Evolutionary conservation across 2,329 filamentous ascomycete species (phyloP).

Genomic region (Fusarium coicis): DNA sequence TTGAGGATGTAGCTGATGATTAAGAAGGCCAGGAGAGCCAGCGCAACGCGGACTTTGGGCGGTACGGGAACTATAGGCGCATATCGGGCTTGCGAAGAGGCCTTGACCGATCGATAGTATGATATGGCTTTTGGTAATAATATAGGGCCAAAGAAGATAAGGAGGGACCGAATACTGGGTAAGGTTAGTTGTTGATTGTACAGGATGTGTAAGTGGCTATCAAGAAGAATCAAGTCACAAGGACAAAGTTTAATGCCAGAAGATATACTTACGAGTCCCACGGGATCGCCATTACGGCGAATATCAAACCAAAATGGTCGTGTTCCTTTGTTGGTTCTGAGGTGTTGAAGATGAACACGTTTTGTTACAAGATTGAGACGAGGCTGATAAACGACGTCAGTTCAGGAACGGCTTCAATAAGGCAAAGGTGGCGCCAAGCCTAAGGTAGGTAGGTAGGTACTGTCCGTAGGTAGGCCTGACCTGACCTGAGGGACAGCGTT

Average conservation of each 20-base stretch:
- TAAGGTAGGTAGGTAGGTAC: no score
- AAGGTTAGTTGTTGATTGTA: neutral
- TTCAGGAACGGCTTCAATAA: constrained; percentile 27
- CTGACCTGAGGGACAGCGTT: neutral
- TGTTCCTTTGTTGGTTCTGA: neutral
- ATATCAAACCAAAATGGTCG: neutral
- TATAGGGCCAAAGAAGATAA: constrained; percentile 75
- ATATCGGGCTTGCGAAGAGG: constrained; percentile 55
- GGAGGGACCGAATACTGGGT: constrained; percentile 63
- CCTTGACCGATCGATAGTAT: constrained; percentile 69
- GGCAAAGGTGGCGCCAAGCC: constrained; percentile 28
- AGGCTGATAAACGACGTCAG: constrained; percentile 37
- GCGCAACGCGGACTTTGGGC: constrained; percentile 62
- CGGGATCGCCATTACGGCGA: constrained; percentile 43
- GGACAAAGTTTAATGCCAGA: neutral
- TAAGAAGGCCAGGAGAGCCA: constrained; percentile 68
- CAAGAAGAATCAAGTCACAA: neutral
- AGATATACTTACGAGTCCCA: constrained; percentile 43
- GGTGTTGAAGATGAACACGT: constrained; percentile 32
- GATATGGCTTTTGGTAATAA: constrained; percentile 73
- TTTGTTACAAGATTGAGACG: constrained; percentile 23
- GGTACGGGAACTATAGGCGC: constrained; percentile 67
- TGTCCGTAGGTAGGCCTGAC: neutral
- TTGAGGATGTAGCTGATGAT: constrained; percentile 61
- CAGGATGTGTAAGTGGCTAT: constrained; percentile 8